Base-by-base conservation (phyloP, 2,329 filamentous ascomycete species). In the Fusarium multiceps region DNA sequence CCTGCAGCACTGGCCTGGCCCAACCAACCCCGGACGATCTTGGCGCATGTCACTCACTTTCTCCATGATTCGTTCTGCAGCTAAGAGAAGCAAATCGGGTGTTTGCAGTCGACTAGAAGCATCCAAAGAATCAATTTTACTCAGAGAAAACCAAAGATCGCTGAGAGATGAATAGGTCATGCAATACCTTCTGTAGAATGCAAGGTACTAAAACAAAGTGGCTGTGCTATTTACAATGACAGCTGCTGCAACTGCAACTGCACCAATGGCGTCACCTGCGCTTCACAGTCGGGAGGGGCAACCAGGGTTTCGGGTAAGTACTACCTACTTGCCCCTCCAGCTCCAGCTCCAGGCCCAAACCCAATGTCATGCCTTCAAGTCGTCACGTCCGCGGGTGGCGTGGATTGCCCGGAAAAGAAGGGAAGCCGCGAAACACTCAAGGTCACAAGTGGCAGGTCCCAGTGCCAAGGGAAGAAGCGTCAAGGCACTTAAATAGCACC, bases 261-360 rank as follows among this genome's bases (percentile, higher is more conserved):
- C 55, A 43, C 67, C 55, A 70, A 69, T 69, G 67, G 67, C 67
- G 68, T 71, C 67, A 70, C 68, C 30, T 28, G 37, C 41, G 49
- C 59, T 68, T 55, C 32, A 62, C 46, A 49, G 30, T 58, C 51
- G 45, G 61, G 66, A 68, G 67, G 67, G 67, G 68, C 67, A 63
- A 71, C 58, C 55, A 32, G 67, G 67, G 49, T 40, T 43, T 51
- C 47, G 53, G 59, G 45, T 47, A 55, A 59, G 34, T 37, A 37
- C 27, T 37, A 37, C 27, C 27, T 37, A 37, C 34, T 56, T 71
- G 68, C 67, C 67, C 68, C 68, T 70, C 68, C 46, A 64, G 37
- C 34, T 37, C 34, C 34, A 37, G 34, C 18, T n/a, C 18, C 34
- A 37, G 10, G 16, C 13, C 48, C 34, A 37, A 18, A 20, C 16